A percentile compares a stretch with the other conserved stretches of the same genome.
Evolutionary conservation across 2,329 filamentous ascomycete genomes (phyloP).

Genomic region (Monosporascus sp.): DNA sequence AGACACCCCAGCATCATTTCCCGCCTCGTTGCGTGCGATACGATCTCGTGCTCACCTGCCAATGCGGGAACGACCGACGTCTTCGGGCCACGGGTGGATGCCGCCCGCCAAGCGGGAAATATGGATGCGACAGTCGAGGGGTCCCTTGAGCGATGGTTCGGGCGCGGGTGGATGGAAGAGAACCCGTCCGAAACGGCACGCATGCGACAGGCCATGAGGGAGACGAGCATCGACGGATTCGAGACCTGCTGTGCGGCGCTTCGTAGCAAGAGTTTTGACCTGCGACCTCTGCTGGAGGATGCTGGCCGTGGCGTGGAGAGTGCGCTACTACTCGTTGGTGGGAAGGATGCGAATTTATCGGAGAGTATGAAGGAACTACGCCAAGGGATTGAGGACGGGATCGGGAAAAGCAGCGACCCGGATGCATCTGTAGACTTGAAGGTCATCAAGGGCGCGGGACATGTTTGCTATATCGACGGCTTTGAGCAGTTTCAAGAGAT

Average conservation of each 20-base stretch:
- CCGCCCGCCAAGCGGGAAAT: conserved; percentile 26
- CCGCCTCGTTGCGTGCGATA: conserved; percentile 35
- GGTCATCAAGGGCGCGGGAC: conserved; percentile 31
- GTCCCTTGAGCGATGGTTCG: conserved; percentile 37
- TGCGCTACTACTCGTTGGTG: conserved; percentile 33
- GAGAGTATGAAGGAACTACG: conserved; percentile 33
- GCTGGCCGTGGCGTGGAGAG: conserved; percentile 29
- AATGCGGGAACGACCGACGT: conserved; percentile 30
- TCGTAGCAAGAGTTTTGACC: conserved; percentile 30
- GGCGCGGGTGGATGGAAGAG: conserved; percentile 28
- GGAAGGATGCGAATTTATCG: conserved; percentile 36
- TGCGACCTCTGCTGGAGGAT: conserved; percentile 27
- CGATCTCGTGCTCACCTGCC: conserved; percentile 32
- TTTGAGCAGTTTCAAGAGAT: conserved; percentile 25
- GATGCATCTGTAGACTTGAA: conserved; percentile 22
- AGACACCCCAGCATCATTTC: conserved; percentile 32
- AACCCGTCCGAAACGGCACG: conserved; percentile 30
- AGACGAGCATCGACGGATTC: conserved; percentile 34
- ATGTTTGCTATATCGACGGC: conserved; percentile 33
- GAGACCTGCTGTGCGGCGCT: conserved; percentile 36
- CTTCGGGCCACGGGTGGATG: conserved; percentile 30
- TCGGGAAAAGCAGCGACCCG: conserved; percentile 18
- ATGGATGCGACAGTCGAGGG: conserved; percentile 25
- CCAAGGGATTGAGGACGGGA: conserved; percentile 27
- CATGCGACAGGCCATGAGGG: conserved; percentile 30